Percentiles rank a stretch among this genome's conserved stretches.
These are phyloP conservation scores for Capronia epimyces DNA, from an alignment of 2,329 filamentous ascomycete genomes.

Conservation along the genomic window DNA sequence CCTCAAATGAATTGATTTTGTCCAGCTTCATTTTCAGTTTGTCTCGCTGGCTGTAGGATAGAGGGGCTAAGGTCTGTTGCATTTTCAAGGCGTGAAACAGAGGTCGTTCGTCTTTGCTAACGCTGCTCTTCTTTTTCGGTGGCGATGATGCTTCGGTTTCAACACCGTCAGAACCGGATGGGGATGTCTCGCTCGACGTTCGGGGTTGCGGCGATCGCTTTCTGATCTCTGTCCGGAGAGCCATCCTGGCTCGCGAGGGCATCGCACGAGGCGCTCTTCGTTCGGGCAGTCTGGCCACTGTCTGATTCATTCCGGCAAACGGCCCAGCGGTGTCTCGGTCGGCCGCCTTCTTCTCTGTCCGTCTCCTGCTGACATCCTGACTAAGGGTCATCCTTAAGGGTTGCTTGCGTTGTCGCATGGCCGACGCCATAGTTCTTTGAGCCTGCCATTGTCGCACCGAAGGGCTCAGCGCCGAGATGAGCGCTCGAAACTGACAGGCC, in stretches of 20 bases:
- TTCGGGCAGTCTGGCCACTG: constrained; percentile 13
- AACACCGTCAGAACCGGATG: not conserved
- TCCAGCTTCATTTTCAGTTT: constrained; percentile 57
- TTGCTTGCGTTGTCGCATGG: constrained; percentile 37
- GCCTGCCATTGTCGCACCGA: constrained; percentile 33
- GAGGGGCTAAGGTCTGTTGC: constrained; percentile 70
- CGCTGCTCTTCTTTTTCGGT: constrained; percentile 26
- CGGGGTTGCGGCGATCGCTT: not conserved
- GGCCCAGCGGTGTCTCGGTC: constrained; percentile 47
- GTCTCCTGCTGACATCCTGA: constrained; percentile 32
- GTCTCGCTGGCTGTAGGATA: constrained; percentile 67
- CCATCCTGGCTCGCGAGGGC: constrained; percentile 11
- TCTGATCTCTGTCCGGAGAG: constrained; percentile 13
- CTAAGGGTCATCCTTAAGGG: constrained; percentile 51
- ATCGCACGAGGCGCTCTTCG: constrained; percentile 10
- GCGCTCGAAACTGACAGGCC: constrained; percentile 23
- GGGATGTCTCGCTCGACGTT: not conserved
- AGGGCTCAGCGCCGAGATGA: constrained; percentile 12
- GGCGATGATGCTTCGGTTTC: not conserved
- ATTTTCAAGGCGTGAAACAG: constrained; percentile 84
- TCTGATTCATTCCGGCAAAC: constrained; percentile 54
- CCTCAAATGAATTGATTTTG: constrained; percentile 70
- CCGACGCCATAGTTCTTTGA: constrained; percentile 37
- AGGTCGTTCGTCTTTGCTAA: constrained; percentile 43
- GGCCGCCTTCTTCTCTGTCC: constrained; percentile 21